Evolutionary conservation across 2,329 filamentous ascomycete genomes (phyloP), one percentile per base, ranked within the genome.

Genomic region (Penicillium glabrum): DNA sequence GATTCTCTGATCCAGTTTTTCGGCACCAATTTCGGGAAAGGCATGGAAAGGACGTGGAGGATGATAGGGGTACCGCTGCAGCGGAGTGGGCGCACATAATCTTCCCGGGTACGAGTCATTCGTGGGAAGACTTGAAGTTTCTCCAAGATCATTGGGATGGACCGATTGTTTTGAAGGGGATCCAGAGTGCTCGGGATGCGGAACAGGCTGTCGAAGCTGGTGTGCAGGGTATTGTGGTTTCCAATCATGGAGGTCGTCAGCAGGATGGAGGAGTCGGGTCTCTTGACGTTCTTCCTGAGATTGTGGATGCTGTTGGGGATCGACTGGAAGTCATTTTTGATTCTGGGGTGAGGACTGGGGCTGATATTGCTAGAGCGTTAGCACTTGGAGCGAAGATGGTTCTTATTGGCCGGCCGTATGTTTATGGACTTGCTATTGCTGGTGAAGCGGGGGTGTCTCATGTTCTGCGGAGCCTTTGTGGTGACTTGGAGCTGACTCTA

Each of bases 1-100:
- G 86, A 1, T 85, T 90, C 61, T 80, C 80, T 1, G 88, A 91
- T 65, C 85, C 87, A 0, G 84, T 86, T 0, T 89, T 89, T 68
- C 77, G 81, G n/a, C 69, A 70, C 33, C 78, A 81, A 55, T 85
- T 85, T 62, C 75, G 79, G 21, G 76, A 77, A 60, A 72, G 73
- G 47, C 72, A 68, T 24, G 78, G 77, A 1, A 73, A 70, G 5
- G 21, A 69, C 61, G 56, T 73, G 50, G 79, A 82, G 67, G 77
- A 81, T n/a, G 79, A 80, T 53, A 65, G 76, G 5, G 49, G 76
- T 0, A 66, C 72, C 5, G 83, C 83, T 0, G 77, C 77, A 2
- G 62, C 71, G 5, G 77, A 79, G 56, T 87, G 84, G 83, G 71
- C 79, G 23, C 69, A 74, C 46, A 78, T 79, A 45, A 76, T 82